Conservation (phyloP, 306 rosid species). For the Luffa aegyptiaca region DNA sequence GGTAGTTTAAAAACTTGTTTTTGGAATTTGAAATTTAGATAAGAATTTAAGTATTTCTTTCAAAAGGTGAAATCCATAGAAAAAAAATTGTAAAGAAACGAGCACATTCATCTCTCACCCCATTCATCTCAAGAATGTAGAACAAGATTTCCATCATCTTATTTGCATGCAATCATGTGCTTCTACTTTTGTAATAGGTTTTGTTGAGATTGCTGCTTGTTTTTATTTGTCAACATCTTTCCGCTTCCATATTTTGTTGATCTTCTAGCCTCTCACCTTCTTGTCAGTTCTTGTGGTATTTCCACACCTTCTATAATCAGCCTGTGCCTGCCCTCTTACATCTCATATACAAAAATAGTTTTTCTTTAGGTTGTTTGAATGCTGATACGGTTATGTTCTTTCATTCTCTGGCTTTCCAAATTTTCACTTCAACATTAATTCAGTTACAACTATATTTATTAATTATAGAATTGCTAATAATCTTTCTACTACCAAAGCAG, state of each 20-base stretch:
- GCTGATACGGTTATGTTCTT: background rate
- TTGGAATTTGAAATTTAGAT: too few species aligned
- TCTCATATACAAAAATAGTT: background rate
- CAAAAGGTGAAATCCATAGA: too few species aligned
- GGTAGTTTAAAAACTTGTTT: too few species aligned
- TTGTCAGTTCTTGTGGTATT: background rate
- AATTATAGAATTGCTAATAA: background rate
- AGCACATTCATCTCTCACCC: background rate
- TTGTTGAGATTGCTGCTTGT: background rate
- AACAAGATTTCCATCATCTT: background rate
- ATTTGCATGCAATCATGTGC: background rate
- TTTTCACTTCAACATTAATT: background rate
- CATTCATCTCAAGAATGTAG: background rate
- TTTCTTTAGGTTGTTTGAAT: background rate
- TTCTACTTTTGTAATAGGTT: background rate
- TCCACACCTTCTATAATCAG: background rate
- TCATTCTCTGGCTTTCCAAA: background rate
- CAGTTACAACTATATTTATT: background rate
- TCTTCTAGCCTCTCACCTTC: background rate
- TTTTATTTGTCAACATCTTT: background rate
- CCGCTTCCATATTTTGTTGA: background rate
- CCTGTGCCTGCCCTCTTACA: background rate
- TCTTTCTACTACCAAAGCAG: slow-evolving; percentile 31
- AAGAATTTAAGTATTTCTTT: too few species aligned
- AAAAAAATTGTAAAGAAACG: too few species aligned